Percentiles rank a stretch among this genome's conserved stretches.
Evolutionary conservation across 495 filamentous ascomycete species (phyloP).

Genomic region (Tirmania nivea): DNA sequence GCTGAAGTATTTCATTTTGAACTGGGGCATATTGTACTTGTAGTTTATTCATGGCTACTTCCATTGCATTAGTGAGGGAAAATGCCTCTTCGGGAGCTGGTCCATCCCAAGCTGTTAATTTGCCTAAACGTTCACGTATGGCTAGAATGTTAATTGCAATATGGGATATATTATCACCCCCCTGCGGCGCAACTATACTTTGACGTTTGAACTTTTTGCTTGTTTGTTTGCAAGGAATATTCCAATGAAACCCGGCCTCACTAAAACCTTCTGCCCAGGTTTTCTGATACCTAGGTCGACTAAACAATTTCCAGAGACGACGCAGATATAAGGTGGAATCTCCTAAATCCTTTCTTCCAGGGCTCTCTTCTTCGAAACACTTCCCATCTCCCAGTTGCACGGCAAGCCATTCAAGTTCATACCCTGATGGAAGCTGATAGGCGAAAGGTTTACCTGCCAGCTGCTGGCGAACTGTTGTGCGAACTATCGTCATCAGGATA

Average conservation of each 20-base stretch:
- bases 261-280: neutral
- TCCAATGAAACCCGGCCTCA: neutral
- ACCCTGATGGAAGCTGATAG: neutral
- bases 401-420: conserved; percentile 9
- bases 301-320: neutral
- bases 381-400: neutral
- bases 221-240: neutral
- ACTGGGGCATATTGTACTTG: no score
- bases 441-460: neutral
- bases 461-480: conserved; percentile 3
- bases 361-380: no score
- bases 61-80: neutral
- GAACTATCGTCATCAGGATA: conserved; percentile 2
- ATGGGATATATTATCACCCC: no score
- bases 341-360: no score
- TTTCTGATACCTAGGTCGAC: neutral
- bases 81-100: no score
- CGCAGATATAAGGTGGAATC: neutral
- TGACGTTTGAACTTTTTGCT: no score
- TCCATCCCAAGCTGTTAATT: no score
- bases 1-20: neutral
- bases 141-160: no score
- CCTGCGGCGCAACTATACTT: no score
- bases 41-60: neutral
- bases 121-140: no score